Conservation (phyloP, 139 green algal genomes). For the Chlamydomonas schloesseri region DNA sequence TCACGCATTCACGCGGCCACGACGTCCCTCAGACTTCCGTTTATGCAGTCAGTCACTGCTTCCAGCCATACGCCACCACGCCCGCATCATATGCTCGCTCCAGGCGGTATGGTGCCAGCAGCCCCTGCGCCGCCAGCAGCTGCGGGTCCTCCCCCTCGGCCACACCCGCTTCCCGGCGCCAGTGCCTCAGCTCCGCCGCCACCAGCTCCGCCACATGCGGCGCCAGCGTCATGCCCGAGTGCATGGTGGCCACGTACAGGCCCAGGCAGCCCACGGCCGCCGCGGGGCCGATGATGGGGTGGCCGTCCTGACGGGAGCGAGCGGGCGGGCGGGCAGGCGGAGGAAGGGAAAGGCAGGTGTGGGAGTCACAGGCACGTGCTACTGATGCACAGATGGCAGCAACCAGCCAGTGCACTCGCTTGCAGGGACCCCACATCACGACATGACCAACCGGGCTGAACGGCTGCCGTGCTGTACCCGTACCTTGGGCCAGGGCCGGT, state of each 20-base stretch:
- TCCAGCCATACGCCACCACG: conserved; percentile 14
- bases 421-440: too few relatives aligned
- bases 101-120: conserved; percentile 13
- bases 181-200: conserved; percentile 1
- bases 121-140: conserved; percentile 13
- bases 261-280: background rate
- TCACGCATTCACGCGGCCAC: too few relatives aligned
- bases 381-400: too few relatives aligned
- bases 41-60: background rate
- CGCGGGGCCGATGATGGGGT: background rate
- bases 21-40: too few relatives aligned
- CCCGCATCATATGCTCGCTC: conserved; percentile 7
- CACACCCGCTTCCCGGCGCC: background rate
- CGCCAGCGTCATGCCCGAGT: conserved; percentile 16
- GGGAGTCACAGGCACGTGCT: too few relatives aligned
- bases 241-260: conserved; percentile 30
- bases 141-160: background rate
- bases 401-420: too few relatives aligned
- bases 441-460: too few relatives aligned
- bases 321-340: too few relatives aligned
- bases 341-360: too few relatives aligned
- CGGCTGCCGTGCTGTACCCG: too few relatives aligned
- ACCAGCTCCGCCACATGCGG: conserved; percentile 12
- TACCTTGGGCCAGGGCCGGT: conserved; percentile 28
- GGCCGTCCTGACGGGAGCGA: conserved; percentile 12